Evolutionary conservation across 2,329 filamentous ascomycete genomes (phyloP).

Genomic region (Pseudofabraea citricarpa): DNA sequence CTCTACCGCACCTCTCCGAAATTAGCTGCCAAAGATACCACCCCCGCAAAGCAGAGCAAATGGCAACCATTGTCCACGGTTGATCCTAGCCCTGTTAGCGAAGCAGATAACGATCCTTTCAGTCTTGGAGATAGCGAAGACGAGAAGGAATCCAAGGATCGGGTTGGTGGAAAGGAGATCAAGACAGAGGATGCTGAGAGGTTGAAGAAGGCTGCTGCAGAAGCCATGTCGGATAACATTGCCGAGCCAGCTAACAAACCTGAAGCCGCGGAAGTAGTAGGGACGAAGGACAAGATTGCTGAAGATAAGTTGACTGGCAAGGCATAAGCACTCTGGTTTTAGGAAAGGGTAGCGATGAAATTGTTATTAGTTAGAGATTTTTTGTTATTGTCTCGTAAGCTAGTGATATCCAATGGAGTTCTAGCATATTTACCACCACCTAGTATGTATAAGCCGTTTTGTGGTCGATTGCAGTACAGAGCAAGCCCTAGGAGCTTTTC

Average conservation of each 20-base stretch:
- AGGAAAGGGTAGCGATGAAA: background rate
- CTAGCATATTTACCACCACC: too few species aligned
- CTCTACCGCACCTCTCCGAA: conserved; percentile 65
- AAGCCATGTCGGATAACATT: conserved; percentile 38
- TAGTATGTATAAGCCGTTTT: too few species aligned
- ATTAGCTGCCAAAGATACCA: conserved; percentile 46
- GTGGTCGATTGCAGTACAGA: too few species aligned
- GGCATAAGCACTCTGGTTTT: conserved; percentile 7
- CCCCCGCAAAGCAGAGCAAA: conserved; percentile 74
- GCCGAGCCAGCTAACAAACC: conserved; percentile 19
- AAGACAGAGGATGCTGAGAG: conserved; percentile 50
- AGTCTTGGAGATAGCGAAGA: conserved; percentile 94
- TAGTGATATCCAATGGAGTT: conserved; percentile 3
- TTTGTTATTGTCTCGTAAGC: background rate
- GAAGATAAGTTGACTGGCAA: conserved; percentile 22
- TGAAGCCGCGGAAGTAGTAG: conserved; percentile 23
- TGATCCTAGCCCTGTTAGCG: conserved; percentile 76
- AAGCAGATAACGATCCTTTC: conserved; percentile 91
- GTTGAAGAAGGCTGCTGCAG: conserved; percentile 57
- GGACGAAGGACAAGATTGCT: conserved; percentile 26
- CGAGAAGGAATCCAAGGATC: conserved; percentile 71
- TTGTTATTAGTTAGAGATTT: background rate
- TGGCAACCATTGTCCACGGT: conserved; percentile 92
- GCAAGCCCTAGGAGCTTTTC: too few species aligned
- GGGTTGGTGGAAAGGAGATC: conserved; percentile 43